These are phyloP conservation scores for Fusarium caatingaense DNA, from an alignment of 2,329 filamentous ascomycete species.

Conservation along the genomic window DNA sequence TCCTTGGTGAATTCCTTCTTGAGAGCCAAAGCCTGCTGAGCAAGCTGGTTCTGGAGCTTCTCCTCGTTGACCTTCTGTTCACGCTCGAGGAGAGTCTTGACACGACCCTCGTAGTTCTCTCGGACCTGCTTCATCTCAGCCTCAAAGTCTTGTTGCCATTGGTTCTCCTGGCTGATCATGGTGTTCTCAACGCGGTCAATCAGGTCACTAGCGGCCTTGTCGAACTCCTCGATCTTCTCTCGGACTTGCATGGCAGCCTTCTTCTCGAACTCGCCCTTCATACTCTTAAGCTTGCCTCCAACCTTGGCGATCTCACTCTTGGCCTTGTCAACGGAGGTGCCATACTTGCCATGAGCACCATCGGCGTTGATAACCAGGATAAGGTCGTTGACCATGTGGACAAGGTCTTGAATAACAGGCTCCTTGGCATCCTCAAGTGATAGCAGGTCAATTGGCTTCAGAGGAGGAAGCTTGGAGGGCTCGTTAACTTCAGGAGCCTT, in stretches of 20 bases:
- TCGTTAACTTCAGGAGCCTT: slow-evolving; percentile 73
- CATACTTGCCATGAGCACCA: slow-evolving; percentile 80
- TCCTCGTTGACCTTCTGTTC: slow-evolving; percentile 85
- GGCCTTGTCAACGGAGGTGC: slow-evolving; percentile 81
- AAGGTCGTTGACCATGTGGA: slow-evolving; percentile 95
- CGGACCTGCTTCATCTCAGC: slow-evolving; percentile 84
- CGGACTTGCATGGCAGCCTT: slow-evolving; percentile 81
- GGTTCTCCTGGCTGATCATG: slow-evolving; percentile 81
- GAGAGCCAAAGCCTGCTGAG: slow-evolving; percentile 89
- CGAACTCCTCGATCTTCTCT: slow-evolving; percentile 80
- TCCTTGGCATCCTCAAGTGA: slow-evolving; percentile 81
- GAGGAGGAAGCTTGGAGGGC: slow-evolving; percentile 71
- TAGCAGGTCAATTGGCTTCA: slow-evolving; percentile 81
- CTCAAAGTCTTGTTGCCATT: slow-evolving; percentile 89
- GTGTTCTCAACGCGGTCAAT: slow-evolving; percentile 86
- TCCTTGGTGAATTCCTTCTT: slow-evolving; percentile 86
- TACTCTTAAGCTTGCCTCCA: slow-evolving; percentile 78
- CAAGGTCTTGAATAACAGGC: slow-evolving; percentile 89
- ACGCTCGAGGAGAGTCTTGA: slow-evolving; percentile 81
- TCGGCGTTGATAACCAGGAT: slow-evolving; percentile 94
- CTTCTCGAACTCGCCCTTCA: slow-evolving; percentile 76
- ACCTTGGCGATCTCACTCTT: slow-evolving; percentile 85
- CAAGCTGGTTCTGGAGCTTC: slow-evolving; percentile 83
- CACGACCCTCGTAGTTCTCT: slow-evolving; percentile 80
- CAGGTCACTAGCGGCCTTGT: slow-evolving; percentile 87